Evolutionary conservation across 257 asterid species (phyloP).

Genomic region (Penstemon barbatus): DNA sequence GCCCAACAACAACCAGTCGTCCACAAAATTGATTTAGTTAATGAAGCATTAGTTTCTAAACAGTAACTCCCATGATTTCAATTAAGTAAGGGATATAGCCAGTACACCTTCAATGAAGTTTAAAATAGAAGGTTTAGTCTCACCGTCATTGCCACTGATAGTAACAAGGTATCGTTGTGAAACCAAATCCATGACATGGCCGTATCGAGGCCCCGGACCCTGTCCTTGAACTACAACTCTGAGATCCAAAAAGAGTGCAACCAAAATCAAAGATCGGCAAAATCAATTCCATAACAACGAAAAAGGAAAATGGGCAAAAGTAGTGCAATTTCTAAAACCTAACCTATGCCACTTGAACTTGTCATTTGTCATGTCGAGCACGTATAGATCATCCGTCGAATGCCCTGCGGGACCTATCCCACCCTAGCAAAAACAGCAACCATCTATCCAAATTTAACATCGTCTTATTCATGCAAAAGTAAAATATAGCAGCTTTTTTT

Average conservation of each 20-base stretch:
- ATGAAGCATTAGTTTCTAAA: no score
- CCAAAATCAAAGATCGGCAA: conserved; percentile 34
- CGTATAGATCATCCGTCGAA: conserved; percentile 90
- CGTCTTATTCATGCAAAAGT: background rate
- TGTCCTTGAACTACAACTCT: conserved; percentile 98
- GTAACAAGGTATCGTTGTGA: conserved; percentile 92
- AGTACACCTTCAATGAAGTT: conserved; percentile 9
- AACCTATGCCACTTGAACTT: conserved; percentile 98
- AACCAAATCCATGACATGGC: conserved; percentile 99
- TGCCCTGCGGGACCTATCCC: conserved; percentile 99
- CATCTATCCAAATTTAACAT: conserved; percentile 13
- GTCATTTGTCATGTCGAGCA: conserved; percentile 92
- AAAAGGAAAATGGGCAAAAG: conserved; percentile 23
- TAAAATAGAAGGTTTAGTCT: conserved; percentile 30
- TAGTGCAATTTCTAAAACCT: conserved; percentile 30
- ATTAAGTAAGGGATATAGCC: conserved; percentile 1
- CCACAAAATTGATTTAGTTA: background rate
- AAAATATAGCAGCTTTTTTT: background rate
- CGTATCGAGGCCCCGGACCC: conserved; percentile 98
- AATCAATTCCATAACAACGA: conserved; percentile 3
- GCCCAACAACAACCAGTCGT: background rate
- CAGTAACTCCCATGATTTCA: no score
- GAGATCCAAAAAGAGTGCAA: conserved; percentile 28
- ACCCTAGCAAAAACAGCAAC: conserved; percentile 57
- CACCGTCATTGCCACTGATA: conserved; percentile 96